phyloP scores from a whole-genome alignment of 225 moss, liverwort and hornwort species.

The Bryum argenteum region DNA sequence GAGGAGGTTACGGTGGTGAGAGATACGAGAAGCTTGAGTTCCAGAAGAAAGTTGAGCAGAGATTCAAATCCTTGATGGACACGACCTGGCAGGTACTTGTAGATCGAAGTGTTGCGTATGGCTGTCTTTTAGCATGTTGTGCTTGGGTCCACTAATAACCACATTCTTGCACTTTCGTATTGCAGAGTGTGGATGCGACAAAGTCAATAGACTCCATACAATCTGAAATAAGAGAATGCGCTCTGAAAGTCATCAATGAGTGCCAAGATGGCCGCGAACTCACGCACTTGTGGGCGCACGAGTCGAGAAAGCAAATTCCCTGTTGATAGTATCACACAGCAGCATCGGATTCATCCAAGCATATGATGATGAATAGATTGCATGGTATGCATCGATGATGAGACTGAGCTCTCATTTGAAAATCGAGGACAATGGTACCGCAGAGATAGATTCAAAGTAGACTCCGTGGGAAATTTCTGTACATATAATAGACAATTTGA shows the following conservation, averaged over 20 bases:
- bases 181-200: slow-evolving; percentile 82
- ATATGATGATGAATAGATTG: background rate
- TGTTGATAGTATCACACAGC: slow-evolving; percentile 8
- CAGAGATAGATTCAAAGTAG: background rate
- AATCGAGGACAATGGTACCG: background rate
- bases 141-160: background rate
- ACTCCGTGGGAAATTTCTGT: background rate
- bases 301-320: slow-evolving; percentile 24
- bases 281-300: slow-evolving; percentile 64
- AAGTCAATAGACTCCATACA: slow-evolving; percentile 70
- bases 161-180: slow-evolving; percentile 18
- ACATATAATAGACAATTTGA: background rate
- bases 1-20: slow-evolving; percentile 90
- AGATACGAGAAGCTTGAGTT: slow-evolving; percentile 93
- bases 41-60: slow-evolving; percentile 73
- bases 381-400: background rate
- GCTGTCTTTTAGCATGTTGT: background rate
- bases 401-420: background rate
- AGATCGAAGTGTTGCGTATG: background rate
- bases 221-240: slow-evolving; percentile 56
- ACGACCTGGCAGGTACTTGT: slow-evolving; percentile 70
- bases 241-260: slow-evolving; percentile 61
- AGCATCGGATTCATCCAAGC: background rate
- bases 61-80: slow-evolving; percentile 70
- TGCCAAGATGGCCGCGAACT: slow-evolving; percentile 75